Conservation (phyloP, 306 rosid species). For the Begonia fuchsioides region DNA sequence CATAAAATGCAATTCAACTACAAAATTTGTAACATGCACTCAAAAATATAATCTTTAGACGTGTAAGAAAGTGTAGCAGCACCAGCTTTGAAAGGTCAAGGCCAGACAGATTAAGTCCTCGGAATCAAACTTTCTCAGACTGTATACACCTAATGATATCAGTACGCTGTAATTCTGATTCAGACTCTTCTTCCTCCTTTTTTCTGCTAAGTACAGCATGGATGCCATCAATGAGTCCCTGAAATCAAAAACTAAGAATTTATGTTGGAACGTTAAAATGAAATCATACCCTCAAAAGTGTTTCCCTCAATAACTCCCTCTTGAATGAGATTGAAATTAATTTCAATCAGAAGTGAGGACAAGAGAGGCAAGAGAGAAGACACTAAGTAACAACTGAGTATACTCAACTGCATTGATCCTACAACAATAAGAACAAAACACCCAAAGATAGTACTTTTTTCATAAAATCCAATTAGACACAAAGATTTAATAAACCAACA, state of each 20-base stretch:
- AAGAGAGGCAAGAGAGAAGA: too few relatives aligned
- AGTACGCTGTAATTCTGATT: constrained; percentile 61
- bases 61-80: constrained; percentile 10
- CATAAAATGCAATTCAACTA: too few relatives aligned
- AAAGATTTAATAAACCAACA: too few relatives aligned
- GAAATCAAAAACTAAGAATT: constrained; percentile 7
- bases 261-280: not conserved
- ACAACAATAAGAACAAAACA: not conserved
- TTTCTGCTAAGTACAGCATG: constrained; percentile 26
- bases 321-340: too few relatives aligned
- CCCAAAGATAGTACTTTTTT: not conserved
- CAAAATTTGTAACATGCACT: too few relatives aligned
- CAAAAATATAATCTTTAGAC: not conserved
- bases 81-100: constrained; percentile 94
- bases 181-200: constrained; percentile 51
- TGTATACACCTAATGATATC: constrained; percentile 94
- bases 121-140: constrained; percentile 66
- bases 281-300: too few relatives aligned
- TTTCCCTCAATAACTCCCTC: too few relatives aligned
- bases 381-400: too few relatives aligned
- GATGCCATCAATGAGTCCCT: constrained; percentile 83
- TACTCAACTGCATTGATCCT: too few relatives aligned
- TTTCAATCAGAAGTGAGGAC: not conserved
- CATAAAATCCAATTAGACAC: too few relatives aligned
- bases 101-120: constrained; percentile 94